A percentile compares a stretch with the other conserved stretches of the same genome.
These are phyloP conservation scores for Pluteus cervinus DNA, from an alignment of 768 basidiomycete species.

Conservation along the genomic window DNA sequence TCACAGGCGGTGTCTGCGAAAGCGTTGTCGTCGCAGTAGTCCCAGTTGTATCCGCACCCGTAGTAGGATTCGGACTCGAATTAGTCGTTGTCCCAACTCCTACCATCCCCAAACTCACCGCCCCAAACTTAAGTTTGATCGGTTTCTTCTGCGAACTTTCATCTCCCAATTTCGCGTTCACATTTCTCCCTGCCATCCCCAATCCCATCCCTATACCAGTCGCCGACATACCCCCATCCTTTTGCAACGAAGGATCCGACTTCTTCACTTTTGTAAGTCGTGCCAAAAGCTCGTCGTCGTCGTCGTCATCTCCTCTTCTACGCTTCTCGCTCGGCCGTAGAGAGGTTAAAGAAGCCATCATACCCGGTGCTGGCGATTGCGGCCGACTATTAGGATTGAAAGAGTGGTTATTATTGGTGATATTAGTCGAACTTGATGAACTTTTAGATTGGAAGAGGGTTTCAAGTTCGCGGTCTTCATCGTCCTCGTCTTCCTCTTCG, in stretches of 20 bases:
- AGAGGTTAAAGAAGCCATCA: conserved; percentile 27
- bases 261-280: conserved; percentile 60
- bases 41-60: conserved; percentile 7
- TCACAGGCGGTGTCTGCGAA: too few species aligned
- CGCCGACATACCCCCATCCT: conserved; percentile 21
- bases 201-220: background rate
- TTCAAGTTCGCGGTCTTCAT: conserved; percentile 57
- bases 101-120: background rate
- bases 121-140: conserved; percentile 8
- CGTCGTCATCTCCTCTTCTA: conserved; percentile 66
- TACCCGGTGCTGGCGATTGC: conserved; percentile 29
- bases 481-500: conserved; percentile 37
- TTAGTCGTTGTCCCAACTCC: background rate
- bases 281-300: conserved; percentile 60
- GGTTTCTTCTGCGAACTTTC: conserved; percentile 6
- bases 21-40: conserved; percentile 13
- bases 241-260: conserved; percentile 41
- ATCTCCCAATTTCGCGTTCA: conserved; percentile 8
- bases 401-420: too few species aligned
- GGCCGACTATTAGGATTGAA: too few species aligned
- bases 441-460: conserved; percentile 36
- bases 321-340: conserved; percentile 64
- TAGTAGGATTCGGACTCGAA: background rate
- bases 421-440: too few species aligned
- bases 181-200: conserved; percentile 1